A percentile compares a stretch with the other conserved stretches of the same genome.
These are phyloP conservation scores for Elsinoe arachidis DNA, from an alignment of 2,329 filamentous ascomycete species.

Conservation along the genomic window DNA sequence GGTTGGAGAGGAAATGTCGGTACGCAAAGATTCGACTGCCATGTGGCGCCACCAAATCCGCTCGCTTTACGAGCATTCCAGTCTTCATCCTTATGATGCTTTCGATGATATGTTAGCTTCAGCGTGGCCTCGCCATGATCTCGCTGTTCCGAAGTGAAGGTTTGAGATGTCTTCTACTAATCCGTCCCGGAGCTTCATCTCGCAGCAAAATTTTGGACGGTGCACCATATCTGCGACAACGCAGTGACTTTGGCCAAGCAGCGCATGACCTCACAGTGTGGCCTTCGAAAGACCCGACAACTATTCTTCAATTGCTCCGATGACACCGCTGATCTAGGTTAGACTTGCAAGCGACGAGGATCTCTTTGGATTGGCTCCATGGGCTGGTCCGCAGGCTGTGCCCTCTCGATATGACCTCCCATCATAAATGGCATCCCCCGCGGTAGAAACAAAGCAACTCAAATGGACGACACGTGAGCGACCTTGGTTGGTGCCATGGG, in stretches of 20 bases:
- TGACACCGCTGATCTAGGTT: neutral
- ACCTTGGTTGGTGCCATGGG: conserved; percentile 46
- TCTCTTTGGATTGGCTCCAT: conserved; percentile 1
- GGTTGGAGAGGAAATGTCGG: conserved; percentile 52
- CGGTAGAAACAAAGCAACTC: conserved; percentile 1
- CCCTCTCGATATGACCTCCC: conserved; percentile 7
- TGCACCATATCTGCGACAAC: neutral
- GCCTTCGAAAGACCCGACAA: neutral
- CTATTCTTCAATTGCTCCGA: neutral
- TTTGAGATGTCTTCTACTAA: too few relatives aligned
- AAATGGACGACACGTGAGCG: conserved; percentile 33
- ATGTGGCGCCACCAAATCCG: conserved; percentile 32
- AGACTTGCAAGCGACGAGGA: neutral
- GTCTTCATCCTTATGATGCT: neutral
- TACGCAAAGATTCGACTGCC: conserved; percentile 57
- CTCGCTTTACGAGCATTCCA: neutral
- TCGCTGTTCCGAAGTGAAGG: too few relatives aligned
- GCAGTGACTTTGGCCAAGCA: neutral
- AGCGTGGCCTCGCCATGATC: too few relatives aligned
- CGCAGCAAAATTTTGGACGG: conserved; percentile 1
- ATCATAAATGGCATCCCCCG: conserved; percentile 13
- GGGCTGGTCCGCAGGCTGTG: conserved; percentile 1
- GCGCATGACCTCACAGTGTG: neutral
- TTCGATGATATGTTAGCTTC: too few relatives aligned
- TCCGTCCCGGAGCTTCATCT: neutral